Evolutionary conservation across 768 basidiomycete genomes (phyloP).

Genomic region (Collybia mongolica): DNA sequence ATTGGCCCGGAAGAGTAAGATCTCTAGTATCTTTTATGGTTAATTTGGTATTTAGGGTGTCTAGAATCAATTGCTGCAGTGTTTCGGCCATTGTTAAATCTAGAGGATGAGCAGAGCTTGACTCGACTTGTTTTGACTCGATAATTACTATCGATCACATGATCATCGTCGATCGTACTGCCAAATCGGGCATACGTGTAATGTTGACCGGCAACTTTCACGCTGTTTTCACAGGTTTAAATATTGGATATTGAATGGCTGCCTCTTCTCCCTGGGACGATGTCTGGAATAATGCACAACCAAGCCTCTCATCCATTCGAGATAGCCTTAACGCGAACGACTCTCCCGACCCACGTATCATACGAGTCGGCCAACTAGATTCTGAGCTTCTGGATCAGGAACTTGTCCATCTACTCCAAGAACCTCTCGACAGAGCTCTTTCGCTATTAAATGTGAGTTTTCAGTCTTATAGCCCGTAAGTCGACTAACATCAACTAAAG

Average conservation of each 20-base stretch:
- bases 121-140: constrained; percentile 10
- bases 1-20: constrained; percentile 65
- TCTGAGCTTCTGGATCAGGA: constrained; percentile 89
- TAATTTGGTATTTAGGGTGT: constrained; percentile 57
- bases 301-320: constrained; percentile 48
- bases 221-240: constrained; percentile 9
- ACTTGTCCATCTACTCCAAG: constrained; percentile 75
- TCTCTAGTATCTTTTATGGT: constrained; percentile 68
- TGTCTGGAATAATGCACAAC: constrained; percentile 63
- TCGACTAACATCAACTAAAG: constrained; percentile 34
- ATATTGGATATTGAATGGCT: constrained; percentile 13
- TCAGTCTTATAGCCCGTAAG: background rate
- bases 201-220: constrained; percentile 9
- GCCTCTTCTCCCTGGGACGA: constrained; percentile 46
- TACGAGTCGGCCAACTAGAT: constrained; percentile 90
- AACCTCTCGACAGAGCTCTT: constrained; percentile 77
- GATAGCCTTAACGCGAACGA: constrained; percentile 30
- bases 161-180: constrained; percentile 1
- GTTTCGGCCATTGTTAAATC: constrained; percentile 61
- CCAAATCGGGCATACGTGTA: background rate
- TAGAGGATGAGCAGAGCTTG: background rate
- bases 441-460: constrained; percentile 61
- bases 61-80: constrained; percentile 78
- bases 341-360: constrained; percentile 43
- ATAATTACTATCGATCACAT: constrained; percentile 13